Evolutionary conservation across 2,329 filamentous ascomycete genomes (phyloP), one percentile per base, ranked within the genome.

Genomic region (Emmonsiellopsis sp.): DNA sequence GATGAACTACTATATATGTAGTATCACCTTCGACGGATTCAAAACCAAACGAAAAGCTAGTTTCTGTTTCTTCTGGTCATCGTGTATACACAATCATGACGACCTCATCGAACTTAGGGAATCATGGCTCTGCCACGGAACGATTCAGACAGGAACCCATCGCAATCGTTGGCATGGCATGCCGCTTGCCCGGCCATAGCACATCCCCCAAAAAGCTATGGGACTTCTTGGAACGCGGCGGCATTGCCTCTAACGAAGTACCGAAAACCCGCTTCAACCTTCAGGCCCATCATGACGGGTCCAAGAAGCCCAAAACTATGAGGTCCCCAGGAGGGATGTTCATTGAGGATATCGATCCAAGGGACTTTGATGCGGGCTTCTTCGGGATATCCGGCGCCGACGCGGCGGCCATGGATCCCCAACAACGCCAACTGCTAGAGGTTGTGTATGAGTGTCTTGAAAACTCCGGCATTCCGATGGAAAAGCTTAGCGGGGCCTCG

Each of bases 281-380:
- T n/a, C 13, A 36, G 2, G 49, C 14, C 7, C 46, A 40, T 42
- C 45, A 54, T 34, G 34, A 27, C 34, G 21, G 33, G 3, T 27
- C 33, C n/a, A 46, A 37, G 5, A 50, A 51, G 33, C 52, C 31
- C 9, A 40, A 46, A 7, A 51, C 52, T n/a, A 40, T 54, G 2
- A 56, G 55, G 43, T 50, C 58, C 42, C 56, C 56, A n/a, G 44
- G 58, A 42, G 58, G 53, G 21, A 53, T 59, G 36, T 62, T 60
- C 40, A 40, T 63, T n/a, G 33, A 59, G n/a, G 53, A 53, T 17
- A 39, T 39, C 13, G 55, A 62, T 39, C 43, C 55, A 2, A 42
- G 49, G 14, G 49, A 51, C 2, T 67, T 65, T 46, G 62, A 64
- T 53, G 49, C 56, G 8, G 34, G 47, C 2, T 62, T 64, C 45